These are phyloP conservation scores for Marasmius oreades DNA, from an alignment of 1,284 basidiomycete genomes.

Conservation along the genomic window DNA sequence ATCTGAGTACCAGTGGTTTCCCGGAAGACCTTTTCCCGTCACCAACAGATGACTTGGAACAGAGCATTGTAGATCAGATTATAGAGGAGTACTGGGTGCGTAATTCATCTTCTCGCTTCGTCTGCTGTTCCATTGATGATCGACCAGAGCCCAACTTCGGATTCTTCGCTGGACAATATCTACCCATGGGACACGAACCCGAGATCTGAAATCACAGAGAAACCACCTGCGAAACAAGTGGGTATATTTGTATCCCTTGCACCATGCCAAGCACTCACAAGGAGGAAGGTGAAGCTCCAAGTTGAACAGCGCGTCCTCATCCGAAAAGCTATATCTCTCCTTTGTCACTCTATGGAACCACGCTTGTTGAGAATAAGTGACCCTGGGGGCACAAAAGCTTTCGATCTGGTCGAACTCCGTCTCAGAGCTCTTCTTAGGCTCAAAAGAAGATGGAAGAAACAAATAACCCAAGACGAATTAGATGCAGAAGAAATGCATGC, in stretches of 20 bases:
- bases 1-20: not conserved
- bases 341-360: conserved; percentile 20
- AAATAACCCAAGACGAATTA: not conserved
- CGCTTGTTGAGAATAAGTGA: conserved; percentile 20
- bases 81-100: conserved; percentile 7
- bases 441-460: conserved; percentile 9
- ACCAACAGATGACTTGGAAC: not conserved
- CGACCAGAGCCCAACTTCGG: not conserved
- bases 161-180: not conserved
- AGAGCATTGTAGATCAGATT: conserved; percentile 3
- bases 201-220: not conserved
- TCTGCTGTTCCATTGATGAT: not conserved
- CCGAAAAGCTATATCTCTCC: conserved; percentile 16
- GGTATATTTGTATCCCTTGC: not conserved
- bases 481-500: conserved; percentile 5
- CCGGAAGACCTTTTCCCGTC: conserved; percentile 1
- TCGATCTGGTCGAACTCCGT: conserved; percentile 21
- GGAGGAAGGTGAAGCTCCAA: not conserved
- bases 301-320: conserved; percentile 13
- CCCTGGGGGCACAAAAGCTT: conserved; percentile 20
- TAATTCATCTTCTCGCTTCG: not conserved
- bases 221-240: not conserved
- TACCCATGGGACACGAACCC: not conserved
- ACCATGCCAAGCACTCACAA: not conserved
- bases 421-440: conserved; percentile 14